Evolutionary conservation across 2,329 filamentous ascomycete genomes (phyloP).

Genomic region (Colletotrichum tofieldiae): DNA sequence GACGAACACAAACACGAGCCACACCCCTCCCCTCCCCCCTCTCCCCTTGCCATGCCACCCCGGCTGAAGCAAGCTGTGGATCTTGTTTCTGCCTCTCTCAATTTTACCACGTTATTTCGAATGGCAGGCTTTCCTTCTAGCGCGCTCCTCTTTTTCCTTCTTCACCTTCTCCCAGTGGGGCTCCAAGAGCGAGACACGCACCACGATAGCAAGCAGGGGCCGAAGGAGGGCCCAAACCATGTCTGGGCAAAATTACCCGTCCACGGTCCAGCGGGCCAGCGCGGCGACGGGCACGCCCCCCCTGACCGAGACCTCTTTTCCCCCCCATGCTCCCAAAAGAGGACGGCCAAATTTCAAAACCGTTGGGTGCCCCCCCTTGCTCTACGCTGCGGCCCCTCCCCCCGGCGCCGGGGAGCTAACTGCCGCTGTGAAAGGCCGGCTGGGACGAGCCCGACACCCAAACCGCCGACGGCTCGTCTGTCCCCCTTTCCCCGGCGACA

Average conservation of each 20-base stretch:
- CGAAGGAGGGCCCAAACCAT: neutral
- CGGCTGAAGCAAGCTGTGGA: constrained; percentile 32
- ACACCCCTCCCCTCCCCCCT: neutral
- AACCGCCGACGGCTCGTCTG: constrained; percentile 25
- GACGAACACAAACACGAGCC: constrained; percentile 11
- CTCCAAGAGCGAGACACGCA: neutral
- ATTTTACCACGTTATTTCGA: constrained; percentile 40
- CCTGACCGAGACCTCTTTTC: neutral
- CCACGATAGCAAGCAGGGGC: too few relatives aligned
- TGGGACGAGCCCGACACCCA: constrained; percentile 9
- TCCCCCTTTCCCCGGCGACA: constrained; percentile 34
- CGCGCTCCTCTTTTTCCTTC: constrained; percentile 40
- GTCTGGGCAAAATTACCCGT: constrained; percentile 26
- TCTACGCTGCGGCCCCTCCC: constrained; percentile 1
- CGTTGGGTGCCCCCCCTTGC: constrained; percentile 12
- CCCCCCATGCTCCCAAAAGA: neutral
- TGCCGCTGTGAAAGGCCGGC: constrained; percentile 7
- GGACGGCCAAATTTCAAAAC: constrained; percentile 11
- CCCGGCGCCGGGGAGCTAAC: constrained; percentile 10
- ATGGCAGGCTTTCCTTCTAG: constrained; percentile 34
- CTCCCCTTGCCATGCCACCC: neutral
- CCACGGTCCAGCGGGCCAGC: constrained; percentile 6
- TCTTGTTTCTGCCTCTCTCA: constrained; percentile 37
- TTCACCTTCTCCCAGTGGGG: constrained; percentile 35
- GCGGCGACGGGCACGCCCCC: neutral